Evolutionary conservation across 371 early-diverging fungal genomes (phyloP).

Genomic region (Gilbertella persicaria): DNA sequence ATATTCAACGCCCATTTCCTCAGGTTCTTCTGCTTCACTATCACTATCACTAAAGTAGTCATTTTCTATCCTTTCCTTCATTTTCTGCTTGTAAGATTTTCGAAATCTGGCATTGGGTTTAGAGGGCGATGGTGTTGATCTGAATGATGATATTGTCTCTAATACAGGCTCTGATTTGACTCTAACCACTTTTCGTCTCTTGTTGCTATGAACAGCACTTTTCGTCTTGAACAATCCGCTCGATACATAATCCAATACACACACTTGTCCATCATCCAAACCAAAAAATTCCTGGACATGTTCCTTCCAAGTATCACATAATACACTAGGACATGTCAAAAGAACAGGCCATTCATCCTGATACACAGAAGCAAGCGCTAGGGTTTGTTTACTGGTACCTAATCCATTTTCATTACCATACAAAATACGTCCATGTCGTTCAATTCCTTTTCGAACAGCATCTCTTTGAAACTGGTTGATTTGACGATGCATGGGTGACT

Average conservation of each 20-base stretch:
- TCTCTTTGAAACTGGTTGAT: constrained; percentile 54
- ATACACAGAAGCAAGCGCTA: constrained; percentile 60
- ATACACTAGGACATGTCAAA: constrained; percentile 59
- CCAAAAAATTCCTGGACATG: constrained; percentile 53
- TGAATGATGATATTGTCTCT: background rate
- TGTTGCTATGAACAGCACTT: background rate
- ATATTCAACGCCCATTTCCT: background rate
- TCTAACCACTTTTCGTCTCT: background rate
- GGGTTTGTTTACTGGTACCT: constrained; percentile 94
- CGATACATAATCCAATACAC: constrained; percentile 21
- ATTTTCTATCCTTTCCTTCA: background rate
- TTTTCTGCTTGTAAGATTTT: constrained; percentile 2
- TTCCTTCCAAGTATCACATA: constrained; percentile 57
- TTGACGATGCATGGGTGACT: constrained; percentile 16
- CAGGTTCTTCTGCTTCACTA: background rate
- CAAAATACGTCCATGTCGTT: constrained; percentile 58
- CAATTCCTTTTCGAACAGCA: constrained; percentile 50
- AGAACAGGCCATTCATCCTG: constrained; percentile 59
- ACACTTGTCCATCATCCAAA: constrained; percentile 32
- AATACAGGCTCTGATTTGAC: background rate
- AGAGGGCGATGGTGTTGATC: background rate
- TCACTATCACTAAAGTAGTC: background rate
- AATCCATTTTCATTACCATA: constrained; percentile 98
- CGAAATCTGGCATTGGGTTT: too few relatives aligned
- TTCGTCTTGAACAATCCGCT: constrained; percentile 2